Evolutionary conservation across 75 land plant species (phyloP), one percentile per base, ranked within the genome.

Genomic region (Isoetes taiwanensis): DNA sequence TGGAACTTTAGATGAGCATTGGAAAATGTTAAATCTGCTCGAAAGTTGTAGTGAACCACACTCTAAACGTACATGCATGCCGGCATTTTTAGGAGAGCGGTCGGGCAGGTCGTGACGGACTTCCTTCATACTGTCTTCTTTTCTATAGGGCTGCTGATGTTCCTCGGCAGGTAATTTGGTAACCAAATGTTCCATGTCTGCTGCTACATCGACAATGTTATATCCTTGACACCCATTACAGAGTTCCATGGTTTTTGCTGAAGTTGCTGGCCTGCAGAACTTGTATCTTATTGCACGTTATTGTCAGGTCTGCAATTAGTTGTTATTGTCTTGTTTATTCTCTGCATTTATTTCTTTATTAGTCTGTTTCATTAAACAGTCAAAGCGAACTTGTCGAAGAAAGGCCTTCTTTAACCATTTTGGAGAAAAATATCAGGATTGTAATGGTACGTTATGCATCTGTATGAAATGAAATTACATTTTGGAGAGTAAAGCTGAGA

Each of bases 221-320:
- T 37, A 10, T 10, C 12, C 9, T 10, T 10, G 39, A 37, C 9
- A 9, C 39, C 39, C 39, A 9, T 33, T 34, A 28, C 79, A 93
- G 98, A 88, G 98, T 66, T 83, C 86, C 52, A 93, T 93, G 98
- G 96, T 93, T 25, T 93, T 93, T 65, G 80, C 80, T 66, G 98
- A 93, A 64, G 72, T 76, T 54, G 63, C 82, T 61, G 98, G 98
- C 14, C 54, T 93, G 76, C 81, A 72, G 67, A 93, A 93, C 71
- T 82, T 93, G 8, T 93, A 93, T 67, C 79, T 69, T 54, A 93
- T 93, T 11, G 95, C 83, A 12, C 82, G 76, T 3, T 93, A 80
- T 57, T 87, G 90, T 72, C 85, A 84, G 98, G 98, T 87, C 64
- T 19, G 12, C 43, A 16, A 12, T 33, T 9, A 12, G 24, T 10